A percentile compares a stretch with the other conserved stretches of the same genome.
phyloP scores from a whole-genome alignment of 2,329 filamentous ascomycete species.

The Ascochyta viciae-villosae region DNA sequence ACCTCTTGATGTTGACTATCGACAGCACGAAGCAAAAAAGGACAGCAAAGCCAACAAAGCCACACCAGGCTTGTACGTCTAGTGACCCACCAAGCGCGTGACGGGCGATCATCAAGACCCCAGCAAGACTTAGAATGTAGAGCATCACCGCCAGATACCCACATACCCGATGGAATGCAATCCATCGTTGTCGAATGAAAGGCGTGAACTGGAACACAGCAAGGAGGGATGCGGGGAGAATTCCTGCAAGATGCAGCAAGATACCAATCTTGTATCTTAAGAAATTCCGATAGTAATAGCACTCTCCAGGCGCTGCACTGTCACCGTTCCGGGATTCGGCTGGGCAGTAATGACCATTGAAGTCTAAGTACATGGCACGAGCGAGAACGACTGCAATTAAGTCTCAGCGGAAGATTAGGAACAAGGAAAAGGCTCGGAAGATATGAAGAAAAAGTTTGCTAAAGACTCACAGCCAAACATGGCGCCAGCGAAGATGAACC shows the following conservation, averaged over 20 bases:
- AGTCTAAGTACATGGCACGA: constrained; percentile 58
- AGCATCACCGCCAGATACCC: constrained; percentile 64
- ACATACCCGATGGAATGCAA: constrained; percentile 65
- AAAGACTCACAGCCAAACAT: constrained; percentile 20
- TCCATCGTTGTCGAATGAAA: constrained; percentile 53
- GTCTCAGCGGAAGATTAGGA: constrained; percentile 3
- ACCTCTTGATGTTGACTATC: constrained; percentile 63
- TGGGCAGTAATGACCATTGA: constrained; percentile 44
- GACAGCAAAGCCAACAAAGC: constrained; percentile 56
- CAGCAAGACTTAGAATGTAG: constrained; percentile 55
- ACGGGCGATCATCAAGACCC: constrained; percentile 61
- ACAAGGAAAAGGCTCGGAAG: background rate
- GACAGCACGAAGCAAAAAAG: constrained; percentile 55
- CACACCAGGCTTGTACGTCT: constrained; percentile 56
- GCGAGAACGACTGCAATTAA: constrained; percentile 52
- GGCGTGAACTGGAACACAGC: constrained; percentile 53
- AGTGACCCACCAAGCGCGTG: constrained; percentile 62
- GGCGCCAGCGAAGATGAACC: constrained; percentile 33
- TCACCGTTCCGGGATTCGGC: constrained; percentile 6
- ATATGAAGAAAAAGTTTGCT: too few relatives aligned
- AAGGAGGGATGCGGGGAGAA: constrained; percentile 52
- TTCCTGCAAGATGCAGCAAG: constrained; percentile 51
- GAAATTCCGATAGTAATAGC: constrained; percentile 51
- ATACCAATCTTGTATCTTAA: constrained; percentile 49
- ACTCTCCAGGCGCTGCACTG: constrained; percentile 51